phyloP scores from a whole-genome alignment of 805 yeast species.

The Myxozyma nipponensis region DNA sequence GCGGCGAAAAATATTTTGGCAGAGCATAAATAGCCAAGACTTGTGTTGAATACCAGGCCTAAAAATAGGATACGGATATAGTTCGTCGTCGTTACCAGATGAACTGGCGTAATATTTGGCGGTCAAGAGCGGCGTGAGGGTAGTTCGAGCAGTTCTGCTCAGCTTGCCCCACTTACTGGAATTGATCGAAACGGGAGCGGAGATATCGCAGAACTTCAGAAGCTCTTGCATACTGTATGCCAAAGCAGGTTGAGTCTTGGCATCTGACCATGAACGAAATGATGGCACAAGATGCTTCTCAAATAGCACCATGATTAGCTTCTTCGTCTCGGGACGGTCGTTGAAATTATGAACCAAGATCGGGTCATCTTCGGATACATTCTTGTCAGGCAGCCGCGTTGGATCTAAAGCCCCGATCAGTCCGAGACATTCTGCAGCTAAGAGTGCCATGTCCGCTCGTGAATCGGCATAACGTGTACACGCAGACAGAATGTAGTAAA shows the following conservation, averaged over 20 bases:
- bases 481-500: constrained; percentile 33
- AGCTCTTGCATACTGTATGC: constrained; percentile 90
- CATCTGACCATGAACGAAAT: constrained; percentile 87
- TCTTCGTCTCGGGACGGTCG: constrained; percentile 56
- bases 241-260: constrained; percentile 73
- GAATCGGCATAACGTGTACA: constrained; percentile 30
- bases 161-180: constrained; percentile 55
- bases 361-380: constrained; percentile 41
- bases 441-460: constrained; percentile 44
- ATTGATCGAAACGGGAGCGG: constrained; percentile 7
- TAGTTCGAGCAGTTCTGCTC: constrained; percentile 62
- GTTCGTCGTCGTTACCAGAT: constrained; percentile 31
- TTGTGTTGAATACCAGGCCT: constrained; percentile 41
- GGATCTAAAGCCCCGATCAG: constrained; percentile 73
- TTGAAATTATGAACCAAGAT: constrained; percentile 61
- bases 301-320: constrained; percentile 61
- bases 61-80: constrained; percentile 62
- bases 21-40: constrained; percentile 68
- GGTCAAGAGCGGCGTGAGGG: constrained; percentile 67
- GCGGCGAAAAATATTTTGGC: constrained; percentile 58
- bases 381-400: constrained; percentile 47
- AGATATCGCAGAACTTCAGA: constrained; percentile 57
- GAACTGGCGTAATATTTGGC: constrained; percentile 66
- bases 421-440: constrained; percentile 68
- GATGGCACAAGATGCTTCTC: constrained; percentile 72